Conservation (phyloP, 805 yeast species). For the Lipomyces orientalis region DNA sequence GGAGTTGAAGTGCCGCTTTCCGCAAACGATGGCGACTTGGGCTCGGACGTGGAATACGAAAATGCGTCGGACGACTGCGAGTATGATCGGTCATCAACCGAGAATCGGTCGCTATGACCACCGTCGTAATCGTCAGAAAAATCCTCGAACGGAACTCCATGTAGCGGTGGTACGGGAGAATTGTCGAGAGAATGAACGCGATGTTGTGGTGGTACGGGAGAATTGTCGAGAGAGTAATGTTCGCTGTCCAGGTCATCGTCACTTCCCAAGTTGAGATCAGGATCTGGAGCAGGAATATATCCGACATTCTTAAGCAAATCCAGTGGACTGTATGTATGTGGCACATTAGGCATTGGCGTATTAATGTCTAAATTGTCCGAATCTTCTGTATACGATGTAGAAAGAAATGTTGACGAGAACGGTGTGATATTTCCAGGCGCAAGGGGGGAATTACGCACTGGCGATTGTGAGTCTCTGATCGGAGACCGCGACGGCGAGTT, state of each 20-base stretch:
- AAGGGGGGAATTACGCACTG: not conserved
- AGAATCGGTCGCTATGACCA: not conserved
- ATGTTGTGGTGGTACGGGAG: not conserved
- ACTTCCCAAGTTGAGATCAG: not conserved
- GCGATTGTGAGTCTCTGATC: not conserved
- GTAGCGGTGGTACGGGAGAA: not conserved
- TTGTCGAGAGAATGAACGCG: not conserved
- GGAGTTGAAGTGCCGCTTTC: slow-evolving; percentile 3
- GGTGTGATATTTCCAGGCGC: not conserved
- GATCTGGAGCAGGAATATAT: not conserved
- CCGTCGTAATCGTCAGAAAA: not conserved
- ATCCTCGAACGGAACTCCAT: not conserved
- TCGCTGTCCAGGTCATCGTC: not conserved
- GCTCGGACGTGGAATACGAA: slow-evolving; percentile 1
- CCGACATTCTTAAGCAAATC: not conserved
- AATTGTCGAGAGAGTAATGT: not conserved
- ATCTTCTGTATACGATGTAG: not conserved
- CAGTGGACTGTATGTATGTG: not conserved
- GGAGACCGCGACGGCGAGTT: not conserved
- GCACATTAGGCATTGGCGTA: not conserved
- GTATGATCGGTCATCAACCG: not conserved
- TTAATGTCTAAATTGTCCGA: not conserved
- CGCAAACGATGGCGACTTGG: not conserved
- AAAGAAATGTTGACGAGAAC: not conserved
- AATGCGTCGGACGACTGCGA: slow-evolving; percentile 2